Base-by-base conservation (phyloP, 1,284 basidiomycete genomes). In the Trichosporon sp. region DNA sequence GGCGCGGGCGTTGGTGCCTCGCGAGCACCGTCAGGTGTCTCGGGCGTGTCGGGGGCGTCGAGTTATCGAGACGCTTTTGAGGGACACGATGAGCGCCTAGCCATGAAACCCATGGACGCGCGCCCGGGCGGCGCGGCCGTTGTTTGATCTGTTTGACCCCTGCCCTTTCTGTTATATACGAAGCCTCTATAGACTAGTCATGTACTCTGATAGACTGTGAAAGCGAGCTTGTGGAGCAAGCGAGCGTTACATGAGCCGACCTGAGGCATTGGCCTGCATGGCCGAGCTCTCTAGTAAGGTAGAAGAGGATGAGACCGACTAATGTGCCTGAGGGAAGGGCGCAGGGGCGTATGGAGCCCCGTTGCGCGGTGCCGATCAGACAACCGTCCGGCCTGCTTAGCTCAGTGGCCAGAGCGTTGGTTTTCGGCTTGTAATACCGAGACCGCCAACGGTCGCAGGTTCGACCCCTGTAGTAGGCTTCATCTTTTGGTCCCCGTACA, bases 391-490 rank as follows among this genome's bases (percentile, higher is more conserved):
- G 51, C 51, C 51, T 54, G 51, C 51, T 54, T 54, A 54, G 51
- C 51, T 54, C 51, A 54, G 51, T 54, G 51, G 51, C 51, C 51
- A 54, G 51, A 54, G 51, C 51, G 51, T 54, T 54, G 51, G 51
- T 54, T 54, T 54, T 54, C 51, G 51, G 51, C 21, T 54, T 2
- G 19, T 26, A 10, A 54, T 26, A 26, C 51, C 51, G 51, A 19
- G 51, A 54, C 51, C 51, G 51, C 51, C 51, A 54, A 54, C 51
- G 51, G 51, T 54, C 51, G 21, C 51, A 54, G 51, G 51, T 54
- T 54, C 51, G 51, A 54, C 51, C 51, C 51, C 51, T 54, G 51
- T 54, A 54, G 51, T 54, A 54, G 51, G 51, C 51, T 54, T 54
- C 16, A 19, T 11, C 51, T 54, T 54, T 54, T 54, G 43, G 43